Conservation (phyloP, 148 eudicot species). For the Euryodendron excelsum region DNA sequence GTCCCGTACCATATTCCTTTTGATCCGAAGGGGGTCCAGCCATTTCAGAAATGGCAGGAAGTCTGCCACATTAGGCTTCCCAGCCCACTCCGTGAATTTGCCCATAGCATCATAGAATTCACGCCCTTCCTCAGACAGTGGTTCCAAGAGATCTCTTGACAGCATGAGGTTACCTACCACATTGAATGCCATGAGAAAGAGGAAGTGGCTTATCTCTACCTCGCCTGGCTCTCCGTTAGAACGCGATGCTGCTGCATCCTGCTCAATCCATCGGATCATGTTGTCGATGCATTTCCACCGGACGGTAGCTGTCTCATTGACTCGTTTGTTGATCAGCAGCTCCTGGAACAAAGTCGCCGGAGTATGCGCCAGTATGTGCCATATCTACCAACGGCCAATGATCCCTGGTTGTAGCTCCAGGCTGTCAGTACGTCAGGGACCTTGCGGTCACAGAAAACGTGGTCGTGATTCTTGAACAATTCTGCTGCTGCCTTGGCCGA, state of each 20-base stretch:
- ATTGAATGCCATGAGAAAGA: conserved; percentile 36
- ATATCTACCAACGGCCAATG: conserved; percentile 11
- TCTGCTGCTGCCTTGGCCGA: too few species aligned
- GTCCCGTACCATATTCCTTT: too few species aligned
- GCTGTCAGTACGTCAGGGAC: conserved; percentile 11
- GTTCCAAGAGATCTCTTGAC: conserved; percentile 31
- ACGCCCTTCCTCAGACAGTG: conserved; percentile 8
- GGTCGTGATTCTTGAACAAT: too few species aligned
- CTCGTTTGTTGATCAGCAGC: conserved; percentile 14
- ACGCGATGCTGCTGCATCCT: conserved; percentile 10
- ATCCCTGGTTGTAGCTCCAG: conserved; percentile 16
- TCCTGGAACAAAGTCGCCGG: conserved; percentile 21
- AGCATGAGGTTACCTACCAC: conserved; percentile 37
- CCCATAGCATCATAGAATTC: conserved; percentile 10
- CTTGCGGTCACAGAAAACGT: too few species aligned
- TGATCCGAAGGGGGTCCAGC: too few species aligned
- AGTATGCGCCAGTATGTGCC: conserved; percentile 26
- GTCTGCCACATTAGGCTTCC: too few species aligned
- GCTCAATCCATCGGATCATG: conserved; percentile 28
- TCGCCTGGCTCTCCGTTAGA: conserved; percentile 11
- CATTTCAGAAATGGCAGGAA: too few species aligned
- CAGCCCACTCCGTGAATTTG: conserved; percentile 3
- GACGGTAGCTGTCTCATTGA: conserved; percentile 17
- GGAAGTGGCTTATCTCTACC: conserved; percentile 18
- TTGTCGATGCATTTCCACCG: conserved; percentile 18